A percentile compares a stretch with the other conserved stretches of the same genome.
These are phyloP conservation scores for Vickermania spadyakhi DNA, from an alignment of 208 protist species.

Conservation along the genomic window DNA sequence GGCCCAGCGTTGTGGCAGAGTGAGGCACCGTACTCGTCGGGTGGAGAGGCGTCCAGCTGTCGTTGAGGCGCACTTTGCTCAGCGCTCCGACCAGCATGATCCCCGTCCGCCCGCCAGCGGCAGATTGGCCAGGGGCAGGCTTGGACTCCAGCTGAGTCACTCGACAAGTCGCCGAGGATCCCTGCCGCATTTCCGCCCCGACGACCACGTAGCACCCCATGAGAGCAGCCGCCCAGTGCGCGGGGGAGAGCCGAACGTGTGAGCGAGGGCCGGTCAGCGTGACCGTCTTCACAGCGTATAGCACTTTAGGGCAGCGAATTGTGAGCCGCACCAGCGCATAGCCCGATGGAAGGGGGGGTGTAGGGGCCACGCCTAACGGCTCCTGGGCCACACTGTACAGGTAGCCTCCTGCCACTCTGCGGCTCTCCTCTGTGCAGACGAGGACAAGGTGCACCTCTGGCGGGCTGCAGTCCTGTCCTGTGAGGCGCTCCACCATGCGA, in stretches of 20 bases:
- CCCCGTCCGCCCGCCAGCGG: slow-evolving; percentile 36
- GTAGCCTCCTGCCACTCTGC: neutral
- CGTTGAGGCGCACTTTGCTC: slow-evolving; percentile 53
- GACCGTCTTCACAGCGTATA: slow-evolving; percentile 16
- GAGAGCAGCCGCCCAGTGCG: slow-evolving; percentile 30
- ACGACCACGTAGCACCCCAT: slow-evolving; percentile 39
- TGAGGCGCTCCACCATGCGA: neutral
- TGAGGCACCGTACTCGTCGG: neutral
- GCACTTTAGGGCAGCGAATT: slow-evolving; percentile 12
- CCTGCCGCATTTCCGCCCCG: slow-evolving; percentile 18
- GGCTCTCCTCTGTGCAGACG: too few species aligned
- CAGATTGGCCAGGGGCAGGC: too few species aligned
- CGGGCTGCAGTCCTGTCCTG: neutral
- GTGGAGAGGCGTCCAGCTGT: slow-evolving; percentile 1
- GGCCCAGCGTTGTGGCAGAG: slow-evolving; percentile 4
- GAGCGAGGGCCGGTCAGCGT: slow-evolving; percentile 20
- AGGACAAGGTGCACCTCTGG: neutral
- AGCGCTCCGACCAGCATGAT: slow-evolving; percentile 31
- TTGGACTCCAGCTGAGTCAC: slow-evolving; percentile 31
- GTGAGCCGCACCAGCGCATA: slow-evolving; percentile 1
- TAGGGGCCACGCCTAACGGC: too few species aligned
- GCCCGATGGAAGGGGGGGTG: neutral
- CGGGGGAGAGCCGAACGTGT: slow-evolving; percentile 12
- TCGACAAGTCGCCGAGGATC: slow-evolving; percentile 15
- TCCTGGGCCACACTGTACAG: neutral